Evolutionary conservation across 192 early-diverging fungal genomes (phyloP), one percentile per base, ranked within the genome.

Genomic region (Coemansia sp.): DNA sequence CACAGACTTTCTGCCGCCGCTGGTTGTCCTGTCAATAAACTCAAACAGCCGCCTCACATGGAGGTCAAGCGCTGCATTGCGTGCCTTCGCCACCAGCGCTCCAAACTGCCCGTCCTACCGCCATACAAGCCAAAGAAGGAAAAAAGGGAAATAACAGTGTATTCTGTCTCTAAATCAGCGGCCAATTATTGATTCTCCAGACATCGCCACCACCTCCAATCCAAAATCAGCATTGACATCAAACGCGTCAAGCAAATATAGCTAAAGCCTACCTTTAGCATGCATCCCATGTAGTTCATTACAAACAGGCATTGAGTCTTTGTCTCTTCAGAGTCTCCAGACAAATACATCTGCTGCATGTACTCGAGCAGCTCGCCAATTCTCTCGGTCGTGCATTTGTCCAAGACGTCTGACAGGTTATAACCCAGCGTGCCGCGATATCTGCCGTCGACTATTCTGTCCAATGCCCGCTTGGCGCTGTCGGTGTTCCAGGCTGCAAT

Each of bases 11-110:
- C 28, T 24, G 10, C 46, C 23, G 45, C 32, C 39, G 52, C 29
- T 30, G 1, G 42, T 56, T 46, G 23, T 32, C 25, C 36, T 30
- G 20, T 58, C 36, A 25, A 80, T 63, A 47, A 61, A 62, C 13
- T 35, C 55, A 36, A 80, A 68, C 65, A 80, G 55, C 19, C 36
- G 36, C 46, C 61, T 65, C 55, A 71, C 71, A 64, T 80, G 77
- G 29, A 62, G 52, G 46, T 68, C 68, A 60, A 74, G 55, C 30
- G 77, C 71, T 18, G 50, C 61, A 35, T 48, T 60, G 54, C 65
- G 77, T 14, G 77, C 72, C 54, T 61, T 47, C 1, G 50, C 56
- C 29, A 65, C 51, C 57, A 74, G 36, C 20, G 29, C 22, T n/a
- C 51, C 65, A 34, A 61, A 24, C 58, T 68, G 71, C 4, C 64